phyloP scores from a whole-genome alignment of 202 grass and related monocot genomes.

The Bolboschoenoplectus hybrid region DNA sequence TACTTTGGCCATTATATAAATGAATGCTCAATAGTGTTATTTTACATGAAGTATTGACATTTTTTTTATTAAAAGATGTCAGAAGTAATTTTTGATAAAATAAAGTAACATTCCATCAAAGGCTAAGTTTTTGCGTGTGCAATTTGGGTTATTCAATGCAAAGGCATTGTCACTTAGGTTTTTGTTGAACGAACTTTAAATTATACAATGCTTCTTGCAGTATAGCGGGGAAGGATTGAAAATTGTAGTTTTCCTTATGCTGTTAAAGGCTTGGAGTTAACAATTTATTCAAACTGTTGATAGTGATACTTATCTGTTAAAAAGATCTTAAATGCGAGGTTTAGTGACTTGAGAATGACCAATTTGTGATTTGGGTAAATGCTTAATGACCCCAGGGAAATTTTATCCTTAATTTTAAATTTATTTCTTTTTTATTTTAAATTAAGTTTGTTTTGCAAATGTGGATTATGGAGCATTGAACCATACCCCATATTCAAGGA shows the following conservation, averaged over 20 bases:
- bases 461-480: background rate
- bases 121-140: background rate
- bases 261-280: background rate
- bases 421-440: background rate
- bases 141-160: background rate
- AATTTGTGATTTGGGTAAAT: background rate
- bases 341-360: constrained; percentile 9
- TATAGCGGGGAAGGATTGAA: constrained; percentile 3
- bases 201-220: background rate
- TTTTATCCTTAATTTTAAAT: background rate
- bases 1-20: background rate
- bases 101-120: background rate
- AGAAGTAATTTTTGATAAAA: background rate
- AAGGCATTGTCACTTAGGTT: background rate
- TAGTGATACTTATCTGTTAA: background rate
- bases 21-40: background rate
- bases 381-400: background rate
- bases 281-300: background rate
- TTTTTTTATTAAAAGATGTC: background rate
- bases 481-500: background rate
- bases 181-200: background rate
- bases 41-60: background rate
- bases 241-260: background rate
- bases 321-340: background rate
- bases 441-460: background rate